A percentile compares a stretch with the other conserved stretches of the same genome.
phyloP scores from a whole-genome alignment of 1,284 basidiomycete genomes.

The Taiwanofungus camphoratus region DNA sequence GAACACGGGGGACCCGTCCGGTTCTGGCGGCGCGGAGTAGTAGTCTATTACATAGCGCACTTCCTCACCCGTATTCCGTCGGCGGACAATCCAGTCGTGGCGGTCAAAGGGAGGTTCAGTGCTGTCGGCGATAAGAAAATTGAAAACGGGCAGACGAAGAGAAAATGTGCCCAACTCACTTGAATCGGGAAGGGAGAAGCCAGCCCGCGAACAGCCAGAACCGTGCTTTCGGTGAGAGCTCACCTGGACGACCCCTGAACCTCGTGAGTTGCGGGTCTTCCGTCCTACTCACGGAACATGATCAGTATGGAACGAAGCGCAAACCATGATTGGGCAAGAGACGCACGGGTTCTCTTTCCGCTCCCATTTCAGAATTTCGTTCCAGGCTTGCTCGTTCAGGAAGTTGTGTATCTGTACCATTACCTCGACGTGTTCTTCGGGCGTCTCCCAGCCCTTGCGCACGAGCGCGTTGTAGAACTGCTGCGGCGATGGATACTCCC shows the following conservation, averaged over 20 bases:
- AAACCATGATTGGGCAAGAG: constrained; percentile 1
- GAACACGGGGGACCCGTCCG: constrained; percentile 87
- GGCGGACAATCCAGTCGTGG: constrained; percentile 96
- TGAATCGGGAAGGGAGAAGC: constrained; percentile 86
- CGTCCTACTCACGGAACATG: constrained; percentile 27
- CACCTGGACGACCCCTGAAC: constrained; percentile 89
- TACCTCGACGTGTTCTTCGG: constrained; percentile 92
- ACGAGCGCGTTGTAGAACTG: constrained; percentile 98
- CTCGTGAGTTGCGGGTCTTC: constrained; percentile 68
- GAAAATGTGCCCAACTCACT: constrained; percentile 43
- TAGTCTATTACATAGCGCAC: constrained; percentile 97
- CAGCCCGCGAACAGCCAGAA: constrained; percentile 82
- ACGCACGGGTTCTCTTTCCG: constrained; percentile 54
- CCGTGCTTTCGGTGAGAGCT: constrained; percentile 85
- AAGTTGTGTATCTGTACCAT: constrained; percentile 99
- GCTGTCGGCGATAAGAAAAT: constrained; percentile 35
- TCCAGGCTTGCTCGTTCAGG: constrained; percentile 95
- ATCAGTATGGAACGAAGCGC: constrained; percentile 7
- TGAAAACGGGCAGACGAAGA: constrained; percentile 1
- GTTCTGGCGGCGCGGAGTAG: constrained; percentile 82
- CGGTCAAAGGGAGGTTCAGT: constrained; percentile 93
- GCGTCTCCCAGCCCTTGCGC: constrained; percentile 96
- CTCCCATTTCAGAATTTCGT: constrained; percentile 95
- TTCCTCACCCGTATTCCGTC: constrained; percentile 66
- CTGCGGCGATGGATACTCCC: constrained; percentile 98